Base-by-base conservation (phyloP, 352 stramenopile species). In the Phytophthora fragariaefolia region DNA sequence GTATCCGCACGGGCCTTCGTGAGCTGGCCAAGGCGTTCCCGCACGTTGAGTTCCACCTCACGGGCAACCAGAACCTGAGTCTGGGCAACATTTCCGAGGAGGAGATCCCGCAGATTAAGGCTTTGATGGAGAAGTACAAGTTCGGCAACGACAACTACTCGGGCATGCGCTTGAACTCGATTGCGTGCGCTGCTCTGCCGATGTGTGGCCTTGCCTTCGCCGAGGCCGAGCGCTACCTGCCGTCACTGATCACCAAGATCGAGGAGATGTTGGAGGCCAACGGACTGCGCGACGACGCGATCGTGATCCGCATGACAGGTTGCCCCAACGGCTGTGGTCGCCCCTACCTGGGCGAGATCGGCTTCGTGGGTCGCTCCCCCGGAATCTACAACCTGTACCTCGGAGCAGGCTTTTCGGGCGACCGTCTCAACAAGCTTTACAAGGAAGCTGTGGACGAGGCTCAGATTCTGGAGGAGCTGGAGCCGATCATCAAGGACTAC, bases 371-470 rank as follows among this genome's bases (percentile, higher is more conserved):
- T 53, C 96, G 98, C 76, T 97, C 96, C 40, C 88, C 96, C 1
- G 97, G 97, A 63, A 97, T 84, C 56, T 99, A 99, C 82, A 98
- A 99, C 82, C 56, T 99, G 46, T 99, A 98, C 88, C 73, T 99
- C 12, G 97, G 97, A 50, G 97, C 96, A 40, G 86, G 85, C 30
- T 86, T 86, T 53, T 61, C 74, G 0, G 85, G 86, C 6, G 82
- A 93, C 53, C 82, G 87, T 23, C 75, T 96, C 34, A 91, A 89
- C 82, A 93, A 94, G 70, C 66, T 95, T 34, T 92, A 92, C 80
- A 90, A 91, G 64, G 86, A 93, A 48, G 83, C 79, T 18, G 63
- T 93, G 42, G 80, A 93, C 70, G 87, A 94, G 63, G 82, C 82
- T 56, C 76, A 86, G 69, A 96, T 96, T 69, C 71, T 94, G 51